Conservation (phyloP, 352 stramenopile species). For the Aphanomyces euteiches region DNA sequence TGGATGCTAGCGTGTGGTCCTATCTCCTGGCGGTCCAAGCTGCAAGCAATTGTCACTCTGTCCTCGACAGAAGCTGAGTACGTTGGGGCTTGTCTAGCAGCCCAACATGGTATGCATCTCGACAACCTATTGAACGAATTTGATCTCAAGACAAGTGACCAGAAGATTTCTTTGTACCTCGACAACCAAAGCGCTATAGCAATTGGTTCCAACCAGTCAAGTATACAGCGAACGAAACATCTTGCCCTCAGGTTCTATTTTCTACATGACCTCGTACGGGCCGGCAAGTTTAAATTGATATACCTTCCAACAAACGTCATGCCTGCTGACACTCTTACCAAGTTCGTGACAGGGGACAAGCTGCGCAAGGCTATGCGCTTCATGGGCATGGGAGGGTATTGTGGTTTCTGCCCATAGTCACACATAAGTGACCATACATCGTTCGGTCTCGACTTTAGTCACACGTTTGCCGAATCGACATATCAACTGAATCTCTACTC, state of each 20-base stretch:
- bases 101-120: constrained; percentile 10
- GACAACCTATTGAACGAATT: constrained; percentile 15
- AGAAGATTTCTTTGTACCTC: not conserved
- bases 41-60: constrained; percentile 7
- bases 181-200: constrained; percentile 21
- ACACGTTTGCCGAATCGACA: no score
- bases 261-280: not conserved
- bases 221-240: constrained; percentile 18
- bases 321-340: constrained; percentile 14
- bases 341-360: not conserved
- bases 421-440: not conserved
- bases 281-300: not conserved
- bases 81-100: constrained; percentile 2
- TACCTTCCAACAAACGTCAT: constrained; percentile 17
- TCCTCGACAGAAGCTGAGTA: constrained; percentile 19
- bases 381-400: constrained; percentile 26
- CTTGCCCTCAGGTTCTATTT: constrained; percentile 15
- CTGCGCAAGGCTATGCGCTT: constrained; percentile 8
- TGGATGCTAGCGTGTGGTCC: constrained; percentile 9
- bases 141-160: not conserved
- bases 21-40: constrained; percentile 10
- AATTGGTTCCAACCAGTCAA: not conserved
- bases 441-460: no score
- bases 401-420: constrained; percentile 15
- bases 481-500: not conserved